Base-by-base conservation (phyloP, 805 yeast species). In the Schizosaccharomyces lindneri region DNA sequence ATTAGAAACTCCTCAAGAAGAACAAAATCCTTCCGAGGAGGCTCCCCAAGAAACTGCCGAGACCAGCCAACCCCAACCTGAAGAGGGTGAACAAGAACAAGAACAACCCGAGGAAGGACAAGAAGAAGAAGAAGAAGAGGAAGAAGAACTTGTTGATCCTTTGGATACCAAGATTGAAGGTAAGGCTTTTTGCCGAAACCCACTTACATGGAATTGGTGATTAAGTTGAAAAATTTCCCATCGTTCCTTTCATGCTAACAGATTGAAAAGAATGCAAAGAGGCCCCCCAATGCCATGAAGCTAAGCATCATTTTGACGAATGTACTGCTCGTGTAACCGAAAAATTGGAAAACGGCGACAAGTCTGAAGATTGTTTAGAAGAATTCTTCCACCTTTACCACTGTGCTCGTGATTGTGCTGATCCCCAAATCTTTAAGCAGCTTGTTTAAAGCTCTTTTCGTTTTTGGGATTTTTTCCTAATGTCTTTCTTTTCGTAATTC, bases 271-370 rank as follows among this genome's bases (percentile, higher is more conserved):
- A 84, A 70, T 87, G 95, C 74, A 73, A 80, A 61, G 77, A 81
- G 65, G 78, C 84, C 61, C 78, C 76, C 63, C 79, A 80, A 61
- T 85, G 95, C 74, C 77, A 82, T 68, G 81, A 81, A 66, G 79
- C 79, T 72, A 80, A 81, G 69, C 96, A 89, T 75, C 97, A 89
- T 75, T 88, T 84, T 75, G 82, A 85, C 65, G 96, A 89, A 75
- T 90, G 98, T 80, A 82, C 82, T 64, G 97, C 86, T 76, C 87
- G 97, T 78, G 97, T 90, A 66, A 82, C 93, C 66, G 81, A 83
- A 73, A 95, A 82, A 68, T 79, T 78, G 77, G 87, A 88, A 76
- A 89, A 86, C 70, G 84, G 80, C 67, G 95, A 77, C 68, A 89
- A 90, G 72, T 95, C 75, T 36, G 83, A 84, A 36, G 43, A 57